phyloP scores from a whole-genome alignment of 192 early-diverging fungal genomes.

The Coemansia guatemalensis region DNA sequence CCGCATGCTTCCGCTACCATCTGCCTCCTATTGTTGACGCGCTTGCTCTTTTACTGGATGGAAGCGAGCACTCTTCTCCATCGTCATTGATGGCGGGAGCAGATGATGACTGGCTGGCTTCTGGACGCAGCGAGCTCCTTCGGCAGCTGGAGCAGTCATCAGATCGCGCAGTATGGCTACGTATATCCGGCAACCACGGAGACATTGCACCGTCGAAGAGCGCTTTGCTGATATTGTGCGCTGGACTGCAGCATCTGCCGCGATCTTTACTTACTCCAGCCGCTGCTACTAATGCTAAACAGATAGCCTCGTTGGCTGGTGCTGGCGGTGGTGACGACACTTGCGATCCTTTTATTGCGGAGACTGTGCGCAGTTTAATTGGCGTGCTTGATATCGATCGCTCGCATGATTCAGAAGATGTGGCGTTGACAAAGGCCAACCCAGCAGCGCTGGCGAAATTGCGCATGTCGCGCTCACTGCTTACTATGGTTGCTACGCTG shows the following conservation, averaged over 20 bases:
- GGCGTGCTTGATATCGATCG: background rate
- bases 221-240: background rate
- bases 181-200: background rate
- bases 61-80: background rate
- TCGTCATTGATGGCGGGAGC: background rate
- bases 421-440: background rate
- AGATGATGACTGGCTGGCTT: background rate
- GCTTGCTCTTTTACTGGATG: background rate
- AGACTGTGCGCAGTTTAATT: background rate
- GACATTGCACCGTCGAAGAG: background rate
- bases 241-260: background rate
- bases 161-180: background rate
- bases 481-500: background rate
- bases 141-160: background rate
- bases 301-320: background rate
- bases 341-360: background rate
- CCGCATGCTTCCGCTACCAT: background rate
- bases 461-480: background rate
- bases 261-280: background rate
- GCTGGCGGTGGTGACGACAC: background rate
- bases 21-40: background rate
- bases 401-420: background rate
- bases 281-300: background rate
- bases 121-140: background rate
- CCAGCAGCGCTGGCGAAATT: background rate